Conservation (phyloP, 2,329 filamentous ascomycete species). For the Fusarium irregulare region DNA sequence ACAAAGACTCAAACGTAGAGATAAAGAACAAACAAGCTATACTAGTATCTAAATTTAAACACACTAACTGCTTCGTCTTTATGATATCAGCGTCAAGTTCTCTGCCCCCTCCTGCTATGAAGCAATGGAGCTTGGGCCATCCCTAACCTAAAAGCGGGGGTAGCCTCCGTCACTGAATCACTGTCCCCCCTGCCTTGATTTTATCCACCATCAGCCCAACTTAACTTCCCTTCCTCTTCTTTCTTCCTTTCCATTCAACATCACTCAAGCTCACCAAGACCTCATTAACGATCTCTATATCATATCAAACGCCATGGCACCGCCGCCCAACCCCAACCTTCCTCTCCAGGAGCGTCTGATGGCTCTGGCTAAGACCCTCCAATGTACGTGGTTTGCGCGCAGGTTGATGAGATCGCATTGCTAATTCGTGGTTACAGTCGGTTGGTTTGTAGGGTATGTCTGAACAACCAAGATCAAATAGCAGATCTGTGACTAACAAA, state of each 20-base stretch:
- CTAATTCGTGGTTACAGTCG: constrained; percentile 63
- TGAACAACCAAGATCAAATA: constrained; percentile 13
- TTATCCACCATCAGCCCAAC: constrained; percentile 18
- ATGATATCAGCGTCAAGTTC: constrained; percentile 1
- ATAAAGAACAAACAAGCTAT: neutral
- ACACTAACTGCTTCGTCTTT: neutral
- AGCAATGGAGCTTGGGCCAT: constrained; percentile 31
- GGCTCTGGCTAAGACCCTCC: constrained; percentile 85
- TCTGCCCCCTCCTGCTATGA: neutral
- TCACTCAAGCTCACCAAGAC: neutral
- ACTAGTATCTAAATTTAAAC: neutral
- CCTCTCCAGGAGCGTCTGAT: constrained; percentile 80
- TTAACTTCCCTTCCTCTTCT: constrained; percentile 30
- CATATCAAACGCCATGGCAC: constrained; percentile 65
- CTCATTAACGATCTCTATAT: constrained; percentile 4
- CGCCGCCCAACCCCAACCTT: constrained; percentile 75
- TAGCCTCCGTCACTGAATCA: constrained; percentile 39
- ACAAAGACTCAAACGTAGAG: neutral
- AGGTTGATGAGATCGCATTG: constrained; percentile 24
- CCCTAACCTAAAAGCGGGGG: constrained; percentile 29
- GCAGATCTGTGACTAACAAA: constrained; percentile 28
- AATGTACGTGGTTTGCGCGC: constrained; percentile 73
- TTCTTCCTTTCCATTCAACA: constrained; percentile 32
- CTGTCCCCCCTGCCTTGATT: constrained; percentile 35
- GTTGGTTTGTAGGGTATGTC: constrained; percentile 84